phyloP scores from a whole-genome alignment of 768 basidiomycete species.

The Naganishia friedmannii region DNA sequence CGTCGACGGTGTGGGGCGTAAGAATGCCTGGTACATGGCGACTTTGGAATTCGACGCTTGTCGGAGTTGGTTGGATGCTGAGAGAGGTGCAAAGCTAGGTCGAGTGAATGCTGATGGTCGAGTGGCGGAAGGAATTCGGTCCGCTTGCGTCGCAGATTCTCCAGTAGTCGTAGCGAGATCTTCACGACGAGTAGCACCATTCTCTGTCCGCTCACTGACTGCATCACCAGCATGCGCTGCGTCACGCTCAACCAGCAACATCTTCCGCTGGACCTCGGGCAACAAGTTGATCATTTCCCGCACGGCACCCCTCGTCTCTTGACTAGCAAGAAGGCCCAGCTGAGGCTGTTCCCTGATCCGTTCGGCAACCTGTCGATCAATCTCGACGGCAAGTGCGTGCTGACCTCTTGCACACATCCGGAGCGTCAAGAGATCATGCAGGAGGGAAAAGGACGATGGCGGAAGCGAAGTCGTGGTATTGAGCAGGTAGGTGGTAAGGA shows the following conservation, averaged over 20 bases:
- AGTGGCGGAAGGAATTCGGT: neutral
- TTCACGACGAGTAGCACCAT: neutral
- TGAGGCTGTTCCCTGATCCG: neutral
- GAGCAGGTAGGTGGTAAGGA: slow-evolving; percentile 24
- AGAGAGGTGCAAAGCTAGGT: slow-evolving; percentile 24
- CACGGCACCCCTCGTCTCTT: slow-evolving; percentile 15
- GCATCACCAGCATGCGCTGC: neutral
- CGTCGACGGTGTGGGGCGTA: neutral
- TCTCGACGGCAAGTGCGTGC: slow-evolving; percentile 29
- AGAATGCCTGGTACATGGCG: slow-evolving; percentile 26
- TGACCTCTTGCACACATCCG: slow-evolving; percentile 25
- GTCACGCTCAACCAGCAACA: slow-evolving; percentile 28
- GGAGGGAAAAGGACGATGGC: slow-evolving; percentile 21
- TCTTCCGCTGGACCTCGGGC: slow-evolving; percentile 27
- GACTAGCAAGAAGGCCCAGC: neutral
- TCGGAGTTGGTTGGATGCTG: slow-evolving; percentile 19
- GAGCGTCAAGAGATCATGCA: slow-evolving; percentile 31
- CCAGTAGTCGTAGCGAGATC: neutral
- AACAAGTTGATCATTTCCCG: slow-evolving; percentile 29
- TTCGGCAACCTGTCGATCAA: slow-evolving; percentile 25
- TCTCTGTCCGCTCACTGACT: neutral
- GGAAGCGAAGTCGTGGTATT: slow-evolving; percentile 20
- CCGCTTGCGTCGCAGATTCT: neutral
- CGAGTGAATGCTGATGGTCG: neutral
- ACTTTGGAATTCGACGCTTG: slow-evolving; percentile 13